Conservation (phyloP, 192 early-diverging fungal species). For the Rhizoclosmatium sp. region DNA sequence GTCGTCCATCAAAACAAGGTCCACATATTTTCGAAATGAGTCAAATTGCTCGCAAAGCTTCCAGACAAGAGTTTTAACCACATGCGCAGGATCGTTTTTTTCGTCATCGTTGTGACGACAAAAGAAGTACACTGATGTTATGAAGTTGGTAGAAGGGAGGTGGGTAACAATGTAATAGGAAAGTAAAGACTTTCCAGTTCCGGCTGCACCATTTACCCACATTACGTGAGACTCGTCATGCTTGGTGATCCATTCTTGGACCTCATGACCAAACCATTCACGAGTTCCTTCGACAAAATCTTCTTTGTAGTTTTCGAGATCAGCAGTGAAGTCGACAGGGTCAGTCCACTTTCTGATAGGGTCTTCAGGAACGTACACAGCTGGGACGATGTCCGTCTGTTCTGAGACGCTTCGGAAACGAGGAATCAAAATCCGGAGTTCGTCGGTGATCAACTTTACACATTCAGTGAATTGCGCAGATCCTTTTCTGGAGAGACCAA, state of each 20-base stretch:
- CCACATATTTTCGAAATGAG: neutral
- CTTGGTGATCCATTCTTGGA: neutral
- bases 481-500: neutral
- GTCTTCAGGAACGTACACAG: neutral
- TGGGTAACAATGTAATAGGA: neutral
- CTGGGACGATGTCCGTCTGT: neutral
- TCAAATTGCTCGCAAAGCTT: neutral
- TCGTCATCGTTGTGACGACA: constrained; percentile 37
- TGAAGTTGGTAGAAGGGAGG: constrained; percentile 21
- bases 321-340: constrained; percentile 29
- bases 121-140: constrained; percentile 36
- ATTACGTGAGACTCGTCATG: constrained; percentile 9
- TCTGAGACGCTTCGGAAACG: neutral
- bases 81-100: constrained; percentile 3
- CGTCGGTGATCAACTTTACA: neutral
- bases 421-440: constrained; percentile 4
- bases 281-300: constrained; percentile 33
- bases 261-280: neutral
- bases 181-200: constrained; percentile 38
- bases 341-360: constrained; percentile 15
- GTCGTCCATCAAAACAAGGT: neutral
- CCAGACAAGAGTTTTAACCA: constrained; percentile 26
- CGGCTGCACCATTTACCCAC: constrained; percentile 36
- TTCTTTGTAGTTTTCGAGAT: constrained; percentile 10
- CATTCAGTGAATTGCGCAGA: neutral